Base-by-base conservation (phyloP, 257 asterid genomes). In the Marsdenia floribunda region DNA sequence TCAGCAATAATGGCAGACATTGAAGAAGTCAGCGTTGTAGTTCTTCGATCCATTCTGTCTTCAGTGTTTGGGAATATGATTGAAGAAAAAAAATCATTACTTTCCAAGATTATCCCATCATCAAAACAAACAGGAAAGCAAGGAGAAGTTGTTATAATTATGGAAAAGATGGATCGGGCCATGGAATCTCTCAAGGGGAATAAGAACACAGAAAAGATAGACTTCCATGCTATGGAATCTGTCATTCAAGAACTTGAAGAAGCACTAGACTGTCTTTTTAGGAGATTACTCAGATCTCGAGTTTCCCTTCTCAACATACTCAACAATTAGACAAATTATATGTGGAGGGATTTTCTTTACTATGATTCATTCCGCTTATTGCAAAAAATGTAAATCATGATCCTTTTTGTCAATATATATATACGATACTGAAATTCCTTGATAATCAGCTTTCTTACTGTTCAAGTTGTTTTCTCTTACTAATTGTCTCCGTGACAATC, bases 71-170 rank as follows among this genome's bases (percentile, higher is more conserved):
- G 66, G 33, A 29, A 29, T 29, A 29, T 29, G 1, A 19, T 52
- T 37, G 29, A 38, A 1, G 33, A 19, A 38, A 80, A 50, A 38
- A 78, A 84, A 87, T 78, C 86, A 9, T 24, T 82, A 44, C 75
- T 85, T 57, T 81, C 85, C 7, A 86, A 86, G 67, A 14, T 80
- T 22, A 33, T 82, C 38, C 76, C 58, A 46, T 67, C 75, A 50
- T 55, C 61, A 21, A 55, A 55, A 55, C 61, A 55, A 55, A 55
- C 61, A 6, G 11, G 57, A 52, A 52, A 52, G 57, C 57, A 52
- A 16, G 57, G 61, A 24, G 29, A 55, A 55, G 61, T 29, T 29
- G 33, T 29, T 29, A 29, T 29, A 29, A 29, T 55, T 19, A 55
- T 55, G 64, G 64, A 58, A 14, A 58, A 58, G 16, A 58, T n/a